These are phyloP conservation scores for Aspergillus puulaauensis DNA, from an alignment of 2,329 filamentous ascomycete genomes.

Conservation along the genomic window DNA sequence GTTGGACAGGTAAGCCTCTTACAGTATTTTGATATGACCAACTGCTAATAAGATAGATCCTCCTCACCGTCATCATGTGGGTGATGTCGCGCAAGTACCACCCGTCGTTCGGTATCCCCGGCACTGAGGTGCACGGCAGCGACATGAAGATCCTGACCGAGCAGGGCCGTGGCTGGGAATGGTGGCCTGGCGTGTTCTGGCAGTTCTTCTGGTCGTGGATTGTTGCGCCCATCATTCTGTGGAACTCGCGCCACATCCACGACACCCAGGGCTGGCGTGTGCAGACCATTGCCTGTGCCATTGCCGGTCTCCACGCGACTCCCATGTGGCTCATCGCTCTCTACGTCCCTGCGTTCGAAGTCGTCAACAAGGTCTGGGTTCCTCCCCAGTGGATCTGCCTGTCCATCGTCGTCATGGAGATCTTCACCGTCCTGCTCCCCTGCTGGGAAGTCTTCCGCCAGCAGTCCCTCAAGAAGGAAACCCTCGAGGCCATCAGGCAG, in stretches of 20 bases:
- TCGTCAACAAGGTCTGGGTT: slow-evolving; percentile 56
- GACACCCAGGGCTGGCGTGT: slow-evolving; percentile 67
- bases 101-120: slow-evolving; percentile 45
- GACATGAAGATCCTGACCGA: slow-evolving; percentile 43
- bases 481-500: slow-evolving; percentile 36
- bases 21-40: background rate
- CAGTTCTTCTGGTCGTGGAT: slow-evolving; percentile 24
- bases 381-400: slow-evolving; percentile 63
- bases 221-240: slow-evolving; percentile 47
- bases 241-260: slow-evolving; percentile 59
- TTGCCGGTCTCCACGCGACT: slow-evolving; percentile 59
- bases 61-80: slow-evolving; percentile 61
- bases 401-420: slow-evolving; percentile 63
- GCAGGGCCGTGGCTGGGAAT: slow-evolving; percentile 60
- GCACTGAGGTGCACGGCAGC: slow-evolving; percentile 53
- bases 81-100: slow-evolving; percentile 67
- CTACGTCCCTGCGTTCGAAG: slow-evolving; percentile 54
- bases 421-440: slow-evolving; percentile 64
- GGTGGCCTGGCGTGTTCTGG: slow-evolving; percentile 45
- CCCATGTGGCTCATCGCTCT: slow-evolving; percentile 64
- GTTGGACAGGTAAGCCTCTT: slow-evolving; percentile 50
- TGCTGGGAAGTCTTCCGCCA: slow-evolving; percentile 55
- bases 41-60: slow-evolving; percentile 44
- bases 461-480: slow-evolving; percentile 33
- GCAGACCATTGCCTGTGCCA: slow-evolving; percentile 57